These are phyloP conservation scores for Pisolithus orientalis DNA, from an alignment of 768 basidiomycete species.

Conservation along the genomic window DNA sequence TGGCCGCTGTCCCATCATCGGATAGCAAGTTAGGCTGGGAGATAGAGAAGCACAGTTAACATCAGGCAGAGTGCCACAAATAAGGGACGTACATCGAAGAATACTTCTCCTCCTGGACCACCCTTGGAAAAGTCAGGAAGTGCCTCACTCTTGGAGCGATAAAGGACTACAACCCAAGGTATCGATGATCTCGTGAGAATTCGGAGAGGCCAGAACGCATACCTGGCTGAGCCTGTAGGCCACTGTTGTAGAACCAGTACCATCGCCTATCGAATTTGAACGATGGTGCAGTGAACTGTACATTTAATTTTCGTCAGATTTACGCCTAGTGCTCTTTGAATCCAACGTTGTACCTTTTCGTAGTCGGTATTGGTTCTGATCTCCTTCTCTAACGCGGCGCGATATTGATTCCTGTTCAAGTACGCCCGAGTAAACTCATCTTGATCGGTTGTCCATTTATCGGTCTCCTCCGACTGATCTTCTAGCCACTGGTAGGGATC, in stretches of 20 bases:
- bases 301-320: background rate
- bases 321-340: background rate
- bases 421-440: slow-evolving; percentile 51
- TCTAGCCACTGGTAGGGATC: slow-evolving; percentile 80
- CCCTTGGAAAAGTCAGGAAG: slow-evolving; percentile 50
- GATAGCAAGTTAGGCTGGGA: slow-evolving; percentile 65
- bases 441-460: slow-evolving; percentile 58
- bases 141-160: slow-evolving; percentile 47
- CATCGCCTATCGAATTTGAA: slow-evolving; percentile 62
- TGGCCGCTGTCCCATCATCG: slow-evolving; percentile 64
- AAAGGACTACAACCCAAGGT: slow-evolving; percentile 39
- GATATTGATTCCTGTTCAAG: slow-evolving; percentile 59
- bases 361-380: slow-evolving; percentile 53
- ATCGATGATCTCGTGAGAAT: background rate
- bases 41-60: background rate
- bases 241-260: slow-evolving; percentile 81
- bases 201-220: slow-evolving; percentile 1
- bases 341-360: slow-evolving; percentile 32
- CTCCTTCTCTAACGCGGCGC: slow-evolving; percentile 48
- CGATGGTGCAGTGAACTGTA: slow-evolving; percentile 57
- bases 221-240: slow-evolving; percentile 62
- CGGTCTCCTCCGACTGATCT: slow-evolving; percentile 53
- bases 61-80: background rate
- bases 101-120: slow-evolving; percentile 55
- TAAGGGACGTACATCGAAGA: slow-evolving; percentile 58